Evolutionary conservation across 176 grass and related monocot species (phyloP).

Genomic region (Melocanna baccifera): DNA sequence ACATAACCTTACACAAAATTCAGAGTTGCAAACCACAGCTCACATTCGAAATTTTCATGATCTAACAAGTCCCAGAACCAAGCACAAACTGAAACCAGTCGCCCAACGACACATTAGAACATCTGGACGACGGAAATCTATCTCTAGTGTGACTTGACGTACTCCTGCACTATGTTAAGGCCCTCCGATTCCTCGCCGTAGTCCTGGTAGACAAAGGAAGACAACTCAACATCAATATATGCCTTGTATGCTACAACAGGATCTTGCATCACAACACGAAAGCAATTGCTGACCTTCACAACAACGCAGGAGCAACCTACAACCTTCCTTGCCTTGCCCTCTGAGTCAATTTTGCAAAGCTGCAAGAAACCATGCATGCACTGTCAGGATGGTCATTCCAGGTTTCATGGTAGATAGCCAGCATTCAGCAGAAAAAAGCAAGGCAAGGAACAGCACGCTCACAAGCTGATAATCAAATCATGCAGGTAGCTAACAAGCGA

Average conservation of each 20-base stretch:
- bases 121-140: background rate
- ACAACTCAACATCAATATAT: background rate
- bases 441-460: too few species aligned
- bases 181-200: conserved; percentile 54
- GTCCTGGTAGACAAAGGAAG: conserved; percentile 33
- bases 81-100: background rate
- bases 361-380: background rate
- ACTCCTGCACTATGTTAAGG: conserved; percentile 53
- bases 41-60: background rate
- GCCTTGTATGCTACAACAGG: background rate
- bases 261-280: background rate
- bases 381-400: background rate
- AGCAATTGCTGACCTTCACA: conserved; percentile 31
- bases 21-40: background rate
- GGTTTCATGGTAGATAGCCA: background rate
- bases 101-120: background rate
- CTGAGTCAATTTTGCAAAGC: conserved; percentile 54
- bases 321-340: conserved; percentile 58
- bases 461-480: too few species aligned
- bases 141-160: conserved; percentile 35
- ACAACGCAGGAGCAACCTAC: conserved; percentile 47
- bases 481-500: too few species aligned
- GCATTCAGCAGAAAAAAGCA: background rate
- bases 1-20: background rate
- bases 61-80: background rate